Base-by-base conservation (phyloP, 768 basidiomycete species). In the Coprinopsis cinerea region DNA sequence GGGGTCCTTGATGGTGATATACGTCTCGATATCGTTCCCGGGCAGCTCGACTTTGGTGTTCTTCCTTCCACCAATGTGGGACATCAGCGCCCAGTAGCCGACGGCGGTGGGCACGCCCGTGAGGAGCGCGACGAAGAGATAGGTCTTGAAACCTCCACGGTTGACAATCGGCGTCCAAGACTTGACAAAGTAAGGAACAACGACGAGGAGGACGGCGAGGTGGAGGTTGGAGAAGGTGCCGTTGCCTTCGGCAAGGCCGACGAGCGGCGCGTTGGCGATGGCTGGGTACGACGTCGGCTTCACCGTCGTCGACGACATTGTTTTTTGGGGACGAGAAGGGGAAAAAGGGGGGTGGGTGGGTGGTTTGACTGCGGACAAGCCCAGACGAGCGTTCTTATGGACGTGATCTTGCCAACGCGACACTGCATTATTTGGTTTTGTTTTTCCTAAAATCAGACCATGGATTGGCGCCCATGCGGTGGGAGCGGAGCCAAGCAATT, bases 31-130 rank as follows among this genome's bases (percentile, higher is more conserved):
- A 59, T 87, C 79, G 67, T 85, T 88, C 53, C 85, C 85, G 2
- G 96, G 94, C 20, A 97, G 71, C 23, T 69, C 61, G 59, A 93
- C 83, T 72, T 93, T 92, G 55, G 89, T 84, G 68, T 94, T 92
- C 66, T 77, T 83, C 60, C 91, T 77, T 9, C 72, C 61, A 24
- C 94, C 93, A 57, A 88, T 88, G 59, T 74, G 81, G 63, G 88
- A 92, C 70, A 88, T 84, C 58, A 93, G 53, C 0, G 82, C 77
- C 96, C 96, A 99, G 75, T 99, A 99, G 0, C 72, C 83, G 34
- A 96, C 61, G 5, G 90, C 79, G 43, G 85, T 74, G 14, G 93
- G 96, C 0, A 87, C 40, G 28, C 87, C 90, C 32, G 84, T 76
- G 44, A 97, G 40, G 47, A 86, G 51, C 49, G 89, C 69, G 34